These are phyloP conservation scores for Huntiella savannae DNA, from an alignment of 2,329 filamentous ascomycete genomes.

Conservation along the genomic window DNA sequence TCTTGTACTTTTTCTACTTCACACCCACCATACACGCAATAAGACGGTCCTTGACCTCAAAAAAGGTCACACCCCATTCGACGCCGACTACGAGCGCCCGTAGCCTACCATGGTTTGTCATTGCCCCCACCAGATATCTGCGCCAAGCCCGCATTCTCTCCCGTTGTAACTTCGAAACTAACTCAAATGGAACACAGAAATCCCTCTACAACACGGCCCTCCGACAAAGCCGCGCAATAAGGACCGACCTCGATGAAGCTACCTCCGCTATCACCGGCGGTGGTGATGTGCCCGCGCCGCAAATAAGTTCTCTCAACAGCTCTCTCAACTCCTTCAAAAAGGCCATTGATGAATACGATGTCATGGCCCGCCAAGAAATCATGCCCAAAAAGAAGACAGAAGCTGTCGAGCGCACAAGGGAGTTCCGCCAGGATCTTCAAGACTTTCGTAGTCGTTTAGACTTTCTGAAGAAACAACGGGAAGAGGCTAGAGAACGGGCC, in stretches of 20 bases:
- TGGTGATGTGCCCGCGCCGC: conserved; percentile 36
- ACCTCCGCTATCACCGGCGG: conserved; percentile 38
- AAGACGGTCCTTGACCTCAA: too few species aligned
- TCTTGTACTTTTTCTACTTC: too few species aligned
- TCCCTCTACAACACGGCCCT: conserved; percentile 71
- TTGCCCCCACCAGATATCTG: too few species aligned
- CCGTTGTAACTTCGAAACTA: too few species aligned
- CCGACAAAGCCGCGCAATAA: conserved; percentile 65
- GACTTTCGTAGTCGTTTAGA: conserved; percentile 68
- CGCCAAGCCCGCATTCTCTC: too few species aligned
- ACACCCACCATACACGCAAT: too few species aligned
- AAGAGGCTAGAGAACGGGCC: conserved; percentile 46
- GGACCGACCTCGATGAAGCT: conserved; percentile 55
- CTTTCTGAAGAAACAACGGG: conserved; percentile 53
- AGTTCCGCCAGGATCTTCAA: conserved; percentile 63
- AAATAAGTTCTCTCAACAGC: conserved; percentile 52
- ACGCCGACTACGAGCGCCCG: too few species aligned
- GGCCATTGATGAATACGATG: conserved; percentile 81
- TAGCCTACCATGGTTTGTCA: too few species aligned
- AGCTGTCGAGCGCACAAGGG: conserved; percentile 65
- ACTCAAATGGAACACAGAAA: conserved; percentile 27
- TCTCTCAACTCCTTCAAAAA: conserved; percentile 66
- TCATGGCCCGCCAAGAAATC: conserved; percentile 70
- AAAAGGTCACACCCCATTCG: too few species aligned
- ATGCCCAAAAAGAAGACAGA: conserved; percentile 85